phyloP scores from a whole-genome alignment of 2,329 filamentous ascomycete genomes.

The Pezicula rhizophila region DNA sequence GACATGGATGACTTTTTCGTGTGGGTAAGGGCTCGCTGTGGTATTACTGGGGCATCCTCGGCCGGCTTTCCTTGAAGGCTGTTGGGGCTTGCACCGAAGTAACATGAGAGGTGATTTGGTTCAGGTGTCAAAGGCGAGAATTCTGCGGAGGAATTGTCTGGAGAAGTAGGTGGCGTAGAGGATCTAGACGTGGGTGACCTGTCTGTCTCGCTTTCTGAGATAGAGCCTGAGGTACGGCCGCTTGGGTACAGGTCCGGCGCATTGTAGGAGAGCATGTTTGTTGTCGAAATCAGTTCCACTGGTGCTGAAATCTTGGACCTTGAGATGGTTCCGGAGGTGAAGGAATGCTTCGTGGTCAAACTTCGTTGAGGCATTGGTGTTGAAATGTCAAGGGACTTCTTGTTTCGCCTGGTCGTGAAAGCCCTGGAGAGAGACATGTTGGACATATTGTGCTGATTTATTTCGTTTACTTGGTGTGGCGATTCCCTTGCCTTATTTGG shows the following conservation, averaged over 20 bases:
- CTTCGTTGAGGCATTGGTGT: slow-evolving; percentile 19
- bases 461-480: background rate
- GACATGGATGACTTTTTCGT: slow-evolving; percentile 82
- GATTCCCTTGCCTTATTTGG: slow-evolving; percentile 1
- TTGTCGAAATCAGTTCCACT: slow-evolving; percentile 82
- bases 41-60: slow-evolving; percentile 56
- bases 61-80: slow-evolving; percentile 22
- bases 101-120: slow-evolving; percentile 63
- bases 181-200: slow-evolving; percentile 39
- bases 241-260: slow-evolving; percentile 68
- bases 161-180: slow-evolving; percentile 36
- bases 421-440: slow-evolving; percentile 58
- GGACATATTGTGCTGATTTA: slow-evolving; percentile 13
- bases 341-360: slow-evolving; percentile 22
- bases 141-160: slow-evolving; percentile 36
- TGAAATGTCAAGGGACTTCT: slow-evolving; percentile 37
- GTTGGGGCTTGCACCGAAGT: slow-evolving; percentile 40
- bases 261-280: slow-evolving; percentile 93
- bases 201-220: slow-evolving; percentile 70
- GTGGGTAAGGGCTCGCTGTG: slow-evolving; percentile 75
- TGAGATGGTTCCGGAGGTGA: slow-evolving; percentile 19
- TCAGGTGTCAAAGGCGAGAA: slow-evolving; percentile 43
- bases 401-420: slow-evolving; percentile 59
- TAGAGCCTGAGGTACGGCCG: slow-evolving; percentile 39
- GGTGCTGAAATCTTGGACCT: slow-evolving; percentile 80